Conservation (phyloP, 257 asterid genomes). For the Dorcoceras hygrometricum region DNA sequence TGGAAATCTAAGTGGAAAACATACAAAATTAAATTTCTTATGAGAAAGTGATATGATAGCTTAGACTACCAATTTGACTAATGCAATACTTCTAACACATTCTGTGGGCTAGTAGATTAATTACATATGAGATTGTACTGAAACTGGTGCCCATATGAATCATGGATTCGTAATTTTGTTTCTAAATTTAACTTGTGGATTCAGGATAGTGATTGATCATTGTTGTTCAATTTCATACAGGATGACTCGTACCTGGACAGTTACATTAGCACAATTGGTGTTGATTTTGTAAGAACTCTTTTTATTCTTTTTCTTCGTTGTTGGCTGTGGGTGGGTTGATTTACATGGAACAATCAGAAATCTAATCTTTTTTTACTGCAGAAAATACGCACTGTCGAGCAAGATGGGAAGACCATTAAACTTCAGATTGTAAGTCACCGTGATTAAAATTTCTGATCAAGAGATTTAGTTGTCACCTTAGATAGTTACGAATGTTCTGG, state of each 20-base stretch:
- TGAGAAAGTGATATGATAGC: neutral
- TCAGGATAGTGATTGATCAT: neutral
- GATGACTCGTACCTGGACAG: conserved; percentile 64
- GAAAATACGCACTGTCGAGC: conserved; percentile 39
- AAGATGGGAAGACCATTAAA: conserved; percentile 47
- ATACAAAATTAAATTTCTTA: neutral
- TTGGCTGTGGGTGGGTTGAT: neutral
- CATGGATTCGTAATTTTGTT: neutral
- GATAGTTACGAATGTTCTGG: neutral
- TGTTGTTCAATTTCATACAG: conserved; percentile 25
- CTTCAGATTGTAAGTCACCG: conserved; percentile 51
- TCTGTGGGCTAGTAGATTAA: neutral
- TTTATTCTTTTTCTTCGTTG: neutral
- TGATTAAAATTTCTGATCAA: neutral
- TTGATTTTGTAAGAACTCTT: conserved; percentile 48
- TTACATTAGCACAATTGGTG: conserved; percentile 65
- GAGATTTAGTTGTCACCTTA: conserved; percentile 7
- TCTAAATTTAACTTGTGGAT: neutral
- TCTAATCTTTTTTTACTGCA: conserved; percentile 17
- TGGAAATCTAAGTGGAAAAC: neutral
- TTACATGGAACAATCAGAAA: neutral
- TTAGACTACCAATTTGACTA: neutral
- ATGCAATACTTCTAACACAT: neutral
- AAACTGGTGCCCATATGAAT: neutral
- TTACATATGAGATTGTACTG: neutral